A percentile compares a stretch with the other conserved stretches of the same genome.
Evolutionary conservation across 1,284 basidiomycete species (phyloP).

Genomic region (Takashimella tepidaria): DNA sequence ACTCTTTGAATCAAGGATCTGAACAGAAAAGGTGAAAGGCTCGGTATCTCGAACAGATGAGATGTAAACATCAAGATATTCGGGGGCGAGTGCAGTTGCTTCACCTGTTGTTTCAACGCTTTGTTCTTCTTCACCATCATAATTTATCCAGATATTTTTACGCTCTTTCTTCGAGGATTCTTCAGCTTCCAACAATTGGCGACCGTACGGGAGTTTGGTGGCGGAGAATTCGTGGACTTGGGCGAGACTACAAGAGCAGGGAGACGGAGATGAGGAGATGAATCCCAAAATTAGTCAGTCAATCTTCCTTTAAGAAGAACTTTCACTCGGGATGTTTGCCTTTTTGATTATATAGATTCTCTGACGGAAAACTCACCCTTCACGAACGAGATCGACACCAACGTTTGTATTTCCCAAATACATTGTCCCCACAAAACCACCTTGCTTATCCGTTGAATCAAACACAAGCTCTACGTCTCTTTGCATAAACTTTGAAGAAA

Average conservation of each 20-base stretch:
- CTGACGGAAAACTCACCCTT: slow-evolving; percentile 65
- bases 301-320: no score
- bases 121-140: slow-evolving; percentile 59
- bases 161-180: slow-evolving; percentile 69
- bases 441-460: slow-evolving; percentile 84
- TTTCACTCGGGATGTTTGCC: no score
- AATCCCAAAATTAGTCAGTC: neutral
- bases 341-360: no score
- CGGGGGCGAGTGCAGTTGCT: slow-evolving; percentile 60
- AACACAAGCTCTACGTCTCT: slow-evolving; percentile 91
- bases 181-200: slow-evolving; percentile 79
- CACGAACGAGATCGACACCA: slow-evolving; percentile 73
- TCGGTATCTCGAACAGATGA: slow-evolving; percentile 77
- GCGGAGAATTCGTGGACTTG: slow-evolving; percentile 84
- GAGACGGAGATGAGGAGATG: no score
- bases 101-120: slow-evolving; percentile 47
- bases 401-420: slow-evolving; percentile 75
- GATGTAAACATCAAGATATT: slow-evolving; percentile 88
- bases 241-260: slow-evolving; percentile 53
- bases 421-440: slow-evolving; percentile 89
- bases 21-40: slow-evolving; percentile 82
- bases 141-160: slow-evolving; percentile 76
- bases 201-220: slow-evolving; percentile 69
- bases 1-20: slow-evolving; percentile 75
- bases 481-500: slow-evolving; percentile 80